Evolutionary conservation across 352 stramenopile species (phyloP), one percentile per base, ranked within the genome.

Genomic region (Peronosclerospora sorghi): DNA sequence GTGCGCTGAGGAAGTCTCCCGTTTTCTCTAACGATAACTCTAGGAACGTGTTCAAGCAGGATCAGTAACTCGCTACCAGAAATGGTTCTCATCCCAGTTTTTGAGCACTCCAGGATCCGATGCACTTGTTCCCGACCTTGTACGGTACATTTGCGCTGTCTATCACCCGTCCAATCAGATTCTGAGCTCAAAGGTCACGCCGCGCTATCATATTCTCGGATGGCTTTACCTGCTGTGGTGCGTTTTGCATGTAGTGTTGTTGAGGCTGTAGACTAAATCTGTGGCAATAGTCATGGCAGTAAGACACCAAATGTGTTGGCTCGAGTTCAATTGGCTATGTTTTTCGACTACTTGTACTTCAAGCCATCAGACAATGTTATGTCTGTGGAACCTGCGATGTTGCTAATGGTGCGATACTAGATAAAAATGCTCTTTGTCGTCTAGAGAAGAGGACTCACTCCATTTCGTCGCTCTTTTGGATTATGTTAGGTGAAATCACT

Each of bases 311-410:
- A 54, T 23, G 66, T 81, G 13, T 55, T 88, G 15, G 73, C 77
- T 19, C 73, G 79, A 32, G 76, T 86, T 20, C 75, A 89, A 41
- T 63, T 88, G 32, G 74, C 79, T 10, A 92, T 92, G 73, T 92
- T 89, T 51, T 88, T 92, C 29, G 79, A 92, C 45, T 92, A 81
- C 52, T 50, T 92, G 24, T 88, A 92, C 50, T 92, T 88, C 48
- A 85, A 83, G 40, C 50, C 66, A 6, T 73, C 55, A 4, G 76
- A 89, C 54, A 86, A 81, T 58, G 78, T 92, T 32, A 89, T 89
- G 76, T 73, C 61, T 30, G 68, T 92, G 37, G 79, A 92, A 38
- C 79, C 79, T 28, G 69, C 79, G 0, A 87, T 89, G 47, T 54
- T 92, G 30, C 60, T 92, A 5, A 86, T 92, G 76, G 76, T 91